A percentile compares a stretch with the other conserved stretches of the same genome.
These are phyloP conservation scores for Salix viminalis DNA, from an alignment of 345 rosid species.

Conservation along the genomic window DNA sequence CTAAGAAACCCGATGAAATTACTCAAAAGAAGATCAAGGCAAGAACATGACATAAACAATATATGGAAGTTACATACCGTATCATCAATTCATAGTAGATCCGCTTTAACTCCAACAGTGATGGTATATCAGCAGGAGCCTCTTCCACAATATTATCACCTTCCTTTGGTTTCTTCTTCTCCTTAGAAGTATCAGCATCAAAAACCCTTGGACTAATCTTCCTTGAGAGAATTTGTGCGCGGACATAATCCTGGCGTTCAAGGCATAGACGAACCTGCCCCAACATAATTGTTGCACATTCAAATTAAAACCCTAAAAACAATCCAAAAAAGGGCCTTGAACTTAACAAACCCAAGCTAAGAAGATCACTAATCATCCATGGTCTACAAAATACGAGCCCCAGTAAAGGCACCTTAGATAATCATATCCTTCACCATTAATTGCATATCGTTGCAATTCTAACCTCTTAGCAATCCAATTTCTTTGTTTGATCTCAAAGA, in stretches of 20 bases:
- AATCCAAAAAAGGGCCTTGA: neutral
- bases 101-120: constrained; percentile 69
- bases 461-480: neutral
- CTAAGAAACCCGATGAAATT: neutral
- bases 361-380: neutral
- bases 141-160: constrained; percentile 80
- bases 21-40: neutral
- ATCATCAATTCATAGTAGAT: constrained; percentile 89
- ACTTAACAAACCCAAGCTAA: neutral
- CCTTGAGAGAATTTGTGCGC: constrained; percentile 94
- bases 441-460: neutral
- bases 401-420: neutral
- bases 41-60: neutral
- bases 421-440: neutral
- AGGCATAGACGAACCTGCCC: constrained; percentile 78
- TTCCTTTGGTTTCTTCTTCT: constrained; percentile 91
- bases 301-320: neutral
- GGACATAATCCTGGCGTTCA: constrained; percentile 86
- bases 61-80: constrained; percentile 36
- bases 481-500: neutral
- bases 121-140: constrained; percentile 97
- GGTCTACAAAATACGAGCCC: neutral
- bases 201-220: constrained; percentile 89
- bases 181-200: constrained; percentile 67
- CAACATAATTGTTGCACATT: neutral